These are phyloP conservation scores for Spinacia oleracea DNA, from an alignment of 179 eudicot genomes.

Conservation along the genomic window DNA sequence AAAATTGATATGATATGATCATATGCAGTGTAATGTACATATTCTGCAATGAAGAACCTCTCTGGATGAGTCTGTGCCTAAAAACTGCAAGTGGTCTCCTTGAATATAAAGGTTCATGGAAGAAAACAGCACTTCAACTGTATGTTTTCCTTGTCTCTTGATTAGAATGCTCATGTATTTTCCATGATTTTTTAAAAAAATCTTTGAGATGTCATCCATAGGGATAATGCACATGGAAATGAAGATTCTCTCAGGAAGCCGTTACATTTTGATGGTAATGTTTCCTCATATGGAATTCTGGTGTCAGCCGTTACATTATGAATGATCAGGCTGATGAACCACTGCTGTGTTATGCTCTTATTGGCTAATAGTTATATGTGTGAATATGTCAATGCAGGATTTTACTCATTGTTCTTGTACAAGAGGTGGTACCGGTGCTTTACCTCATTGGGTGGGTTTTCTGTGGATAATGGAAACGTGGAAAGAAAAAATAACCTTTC, in stretches of 20 bases:
- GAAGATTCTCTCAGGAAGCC: constrained; percentile 41
- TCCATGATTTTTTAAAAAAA: not conserved
- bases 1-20: constrained; percentile 32
- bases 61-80: constrained; percentile 93
- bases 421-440: constrained; percentile 78
- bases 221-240: constrained; percentile 42
- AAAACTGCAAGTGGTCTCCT: constrained; percentile 49
- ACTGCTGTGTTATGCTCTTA: not conserved
- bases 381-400: constrained; percentile 55
- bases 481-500: constrained; percentile 64
- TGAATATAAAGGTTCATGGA: constrained; percentile 92
- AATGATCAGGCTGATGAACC: not conserved
- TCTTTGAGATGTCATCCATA: constrained; percentile 27
- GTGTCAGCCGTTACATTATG: constrained; percentile 8
- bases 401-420: constrained; percentile 75
- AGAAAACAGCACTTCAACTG: constrained; percentile 71
- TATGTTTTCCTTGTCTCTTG: constrained; percentile 36
- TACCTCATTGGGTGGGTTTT: constrained; percentile 72
- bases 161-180: constrained; percentile 12
- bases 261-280: constrained; percentile 74
- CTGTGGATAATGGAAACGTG: constrained; percentile 73
- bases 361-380: constrained; percentile 4
- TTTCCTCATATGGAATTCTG: constrained; percentile 6
- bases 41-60: constrained; percentile 97
- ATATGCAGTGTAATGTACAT: constrained; percentile 93